phyloP scores from a whole-genome alignment of 1,284 basidiomycete genomes.

The Abortiporus biennis region DNA sequence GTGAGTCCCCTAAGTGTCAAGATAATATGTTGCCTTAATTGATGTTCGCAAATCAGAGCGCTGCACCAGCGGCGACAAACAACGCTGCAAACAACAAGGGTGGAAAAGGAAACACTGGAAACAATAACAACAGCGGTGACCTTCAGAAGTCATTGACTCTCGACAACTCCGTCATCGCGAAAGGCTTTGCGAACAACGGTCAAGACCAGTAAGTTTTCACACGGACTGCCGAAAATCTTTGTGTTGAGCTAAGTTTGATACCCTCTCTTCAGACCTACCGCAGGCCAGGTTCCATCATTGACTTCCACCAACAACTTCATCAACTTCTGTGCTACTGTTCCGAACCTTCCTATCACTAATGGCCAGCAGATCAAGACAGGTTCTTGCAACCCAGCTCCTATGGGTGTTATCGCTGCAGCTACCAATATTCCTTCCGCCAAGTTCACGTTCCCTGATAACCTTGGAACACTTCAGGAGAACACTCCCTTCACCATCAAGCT shows the following conservation, averaged over 20 bases:
- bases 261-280: slow-evolving; percentile 21
- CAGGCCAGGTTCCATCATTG: slow-evolving; percentile 35
- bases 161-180: slow-evolving; percentile 19
- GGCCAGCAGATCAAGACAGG: slow-evolving; percentile 41
- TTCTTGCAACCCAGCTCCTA: slow-evolving; percentile 61
- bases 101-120: slow-evolving; percentile 1
- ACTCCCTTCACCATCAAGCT: slow-evolving; percentile 52
- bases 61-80: no score
- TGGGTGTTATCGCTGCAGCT: slow-evolving; percentile 50
- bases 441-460: slow-evolving; percentile 51
- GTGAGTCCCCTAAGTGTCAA: no score
- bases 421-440: slow-evolving; percentile 55
- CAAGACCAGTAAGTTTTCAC: slow-evolving; percentile 27
- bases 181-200: slow-evolving; percentile 28
- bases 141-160: slow-evolving; percentile 26
- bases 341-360: slow-evolving; percentile 34
- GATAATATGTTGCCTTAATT: no score
- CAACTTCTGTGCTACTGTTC: slow-evolving; percentile 35
- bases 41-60: no score
- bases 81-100: slow-evolving; percentile 5
- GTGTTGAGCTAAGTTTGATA: background rate
- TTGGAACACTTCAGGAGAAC: slow-evolving; percentile 44
- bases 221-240: background rate
- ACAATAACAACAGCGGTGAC: slow-evolving; percentile 13
- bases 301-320: slow-evolving; percentile 55